These are phyloP conservation scores for Dentipellis fragilis DNA, from an alignment of 768 basidiomycete genomes.

Conservation along the genomic window DNA sequence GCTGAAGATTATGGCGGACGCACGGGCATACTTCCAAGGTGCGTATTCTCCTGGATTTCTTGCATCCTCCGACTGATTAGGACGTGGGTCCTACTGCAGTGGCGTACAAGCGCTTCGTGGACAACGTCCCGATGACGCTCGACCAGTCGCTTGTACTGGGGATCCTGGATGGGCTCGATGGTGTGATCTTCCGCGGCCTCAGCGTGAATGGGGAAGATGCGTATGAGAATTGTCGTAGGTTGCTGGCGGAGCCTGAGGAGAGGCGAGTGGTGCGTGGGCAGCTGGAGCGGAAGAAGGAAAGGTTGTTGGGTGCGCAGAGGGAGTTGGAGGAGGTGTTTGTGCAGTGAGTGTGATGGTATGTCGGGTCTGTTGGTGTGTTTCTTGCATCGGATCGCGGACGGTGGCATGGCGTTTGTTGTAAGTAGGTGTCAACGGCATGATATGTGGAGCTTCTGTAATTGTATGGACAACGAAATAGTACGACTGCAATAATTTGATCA, in stretches of 20 bases:
- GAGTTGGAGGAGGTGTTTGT: constrained; percentile 21
- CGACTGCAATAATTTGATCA: no score
- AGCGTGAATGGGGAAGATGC: constrained; percentile 37
- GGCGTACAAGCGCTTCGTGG: constrained; percentile 48
- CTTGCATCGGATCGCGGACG: no score
- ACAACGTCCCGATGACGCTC: constrained; percentile 46
- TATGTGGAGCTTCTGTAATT: no score
- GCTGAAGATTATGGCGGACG: constrained; percentile 55
- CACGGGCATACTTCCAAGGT: constrained; percentile 69
- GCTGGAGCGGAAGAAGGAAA: constrained; percentile 30
- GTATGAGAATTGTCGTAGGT: constrained; percentile 31
- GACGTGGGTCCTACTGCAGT: constrained; percentile 21
- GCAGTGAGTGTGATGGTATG: no score
- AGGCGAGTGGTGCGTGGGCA: constrained; percentile 12
- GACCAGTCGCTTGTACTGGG: constrained; percentile 47
- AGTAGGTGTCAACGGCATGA: no score
- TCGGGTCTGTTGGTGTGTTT: no score
- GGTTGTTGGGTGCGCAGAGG: constrained; percentile 32
- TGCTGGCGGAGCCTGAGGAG: constrained; percentile 38
- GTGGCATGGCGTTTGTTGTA: no score
- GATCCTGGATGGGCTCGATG: constrained; percentile 29
- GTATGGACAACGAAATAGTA: no score
- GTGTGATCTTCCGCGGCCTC: constrained; percentile 33
- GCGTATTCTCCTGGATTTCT: neutral
- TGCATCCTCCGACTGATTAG: no score